These are phyloP conservation scores for Nepenthes alata DNA, from an alignment of 179 eudicot species.

Conservation along the genomic window DNA sequence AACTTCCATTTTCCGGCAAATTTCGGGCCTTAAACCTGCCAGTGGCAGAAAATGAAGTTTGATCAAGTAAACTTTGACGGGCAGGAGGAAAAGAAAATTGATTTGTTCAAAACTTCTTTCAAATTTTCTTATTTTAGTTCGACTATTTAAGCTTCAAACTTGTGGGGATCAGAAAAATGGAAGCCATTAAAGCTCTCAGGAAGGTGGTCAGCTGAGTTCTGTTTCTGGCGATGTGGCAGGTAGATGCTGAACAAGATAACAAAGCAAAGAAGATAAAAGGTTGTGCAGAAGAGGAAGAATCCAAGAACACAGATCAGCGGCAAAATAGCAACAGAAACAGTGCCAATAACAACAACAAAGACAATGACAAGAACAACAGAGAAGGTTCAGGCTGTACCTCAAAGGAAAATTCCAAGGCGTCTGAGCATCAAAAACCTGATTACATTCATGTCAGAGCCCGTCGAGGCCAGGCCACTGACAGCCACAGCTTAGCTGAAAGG, in stretches of 20 bases:
- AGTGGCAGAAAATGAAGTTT: too few species aligned
- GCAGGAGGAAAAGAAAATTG: too few species aligned
- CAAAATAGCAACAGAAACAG: conserved; percentile 30
- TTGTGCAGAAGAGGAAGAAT: conserved; percentile 41
- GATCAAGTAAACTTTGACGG: too few species aligned
- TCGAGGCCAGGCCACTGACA: conserved; percentile 97
- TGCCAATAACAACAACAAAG: conserved; percentile 22
- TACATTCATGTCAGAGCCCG: conserved; percentile 94
- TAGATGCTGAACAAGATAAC: conserved; percentile 27
- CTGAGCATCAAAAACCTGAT: conserved; percentile 57
- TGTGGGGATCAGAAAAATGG: too few species aligned
- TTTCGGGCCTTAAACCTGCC: too few species aligned
- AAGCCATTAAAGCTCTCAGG: too few species aligned
- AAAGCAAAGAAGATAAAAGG: conserved; percentile 44
- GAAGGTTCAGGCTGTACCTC: conserved; percentile 40
- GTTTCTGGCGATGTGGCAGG: conserved; percentile 19
- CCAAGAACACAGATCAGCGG: conserved; percentile 33
- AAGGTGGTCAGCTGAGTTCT: too few species aligned
- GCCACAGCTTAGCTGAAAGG: conserved; percentile 97
- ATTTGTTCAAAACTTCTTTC: too few species aligned
- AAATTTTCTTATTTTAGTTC: too few species aligned
- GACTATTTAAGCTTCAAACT: too few species aligned
- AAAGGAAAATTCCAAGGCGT: conserved; percentile 46
- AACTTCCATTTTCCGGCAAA: too few species aligned
- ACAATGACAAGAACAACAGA: conserved; percentile 19